Evolutionary conservation across 1,139 yeast species (phyloP).

Genomic region (Kurtzmaniella natalensis): DNA sequence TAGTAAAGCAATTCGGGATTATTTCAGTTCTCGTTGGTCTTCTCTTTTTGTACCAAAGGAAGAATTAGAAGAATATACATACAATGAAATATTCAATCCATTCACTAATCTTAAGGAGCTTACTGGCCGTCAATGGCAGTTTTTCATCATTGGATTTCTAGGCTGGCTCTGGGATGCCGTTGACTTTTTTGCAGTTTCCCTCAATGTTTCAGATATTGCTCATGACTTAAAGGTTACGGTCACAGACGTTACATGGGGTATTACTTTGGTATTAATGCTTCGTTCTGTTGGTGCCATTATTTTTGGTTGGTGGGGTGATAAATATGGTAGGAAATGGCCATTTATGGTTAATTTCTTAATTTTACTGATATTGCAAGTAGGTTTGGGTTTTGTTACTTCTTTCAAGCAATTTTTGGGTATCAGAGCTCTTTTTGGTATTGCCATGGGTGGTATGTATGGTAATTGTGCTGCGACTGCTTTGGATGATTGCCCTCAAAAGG

Average conservation of each 20-base stretch:
- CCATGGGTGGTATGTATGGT: conserved; percentile 43
- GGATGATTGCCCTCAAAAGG: conserved; percentile 32
- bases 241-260: conserved; percentile 38
- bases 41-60: conserved; percentile 28
- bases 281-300: conserved; percentile 39
- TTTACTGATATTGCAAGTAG: conserved; percentile 33
- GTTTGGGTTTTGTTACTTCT: conserved; percentile 38
- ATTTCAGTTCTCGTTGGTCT: conserved; percentile 26
- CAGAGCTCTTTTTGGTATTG: conserved; percentile 38
- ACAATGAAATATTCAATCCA: conserved; percentile 32
- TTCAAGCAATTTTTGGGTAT: conserved; percentile 35
- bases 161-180: conserved; percentile 46
- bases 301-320: conserved; percentile 37
- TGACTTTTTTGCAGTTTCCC: conserved; percentile 36
- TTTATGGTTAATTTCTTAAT: conserved; percentile 26
- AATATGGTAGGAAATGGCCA: conserved; percentile 36
- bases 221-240: conserved; percentile 21
- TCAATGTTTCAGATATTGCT: conserved; percentile 30
- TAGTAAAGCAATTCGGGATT: conserved; percentile 19
- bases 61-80: conserved; percentile 24
- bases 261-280: conserved; percentile 42
- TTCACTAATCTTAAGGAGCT: conserved; percentile 27
- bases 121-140: conserved; percentile 32
- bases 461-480: conserved; percentile 36
- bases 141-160: conserved; percentile 28